phyloP scores from a whole-genome alignment of 805 yeast species.

The Schwanniomyces polymorphus region DNA sequence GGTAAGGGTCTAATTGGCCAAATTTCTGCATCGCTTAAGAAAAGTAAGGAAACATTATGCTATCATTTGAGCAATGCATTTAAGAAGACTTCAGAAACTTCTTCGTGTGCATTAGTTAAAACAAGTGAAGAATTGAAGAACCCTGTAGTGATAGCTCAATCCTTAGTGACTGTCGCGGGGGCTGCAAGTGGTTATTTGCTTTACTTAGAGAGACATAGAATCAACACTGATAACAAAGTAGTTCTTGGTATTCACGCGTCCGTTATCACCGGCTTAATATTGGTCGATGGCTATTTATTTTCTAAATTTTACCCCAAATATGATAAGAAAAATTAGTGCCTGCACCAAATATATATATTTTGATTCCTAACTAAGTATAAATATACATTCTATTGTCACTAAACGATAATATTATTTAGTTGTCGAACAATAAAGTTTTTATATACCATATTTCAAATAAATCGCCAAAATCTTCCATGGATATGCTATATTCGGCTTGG shows the following conservation, averaged over 20 bases:
- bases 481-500: too few species aligned
- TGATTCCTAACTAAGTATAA: not conserved
- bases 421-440: not conserved
- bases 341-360: not conserved
- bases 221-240: constrained; percentile 43
- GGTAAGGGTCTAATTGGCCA: constrained; percentile 22
- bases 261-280: constrained; percentile 53
- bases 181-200: constrained; percentile 49
- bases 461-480: not conserved
- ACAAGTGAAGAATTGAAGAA: constrained; percentile 49
- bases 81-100: constrained; percentile 10
- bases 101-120: constrained; percentile 13
- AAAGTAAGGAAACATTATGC: not conserved
- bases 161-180: constrained; percentile 48
- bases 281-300: constrained; percentile 55
- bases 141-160: constrained; percentile 61
- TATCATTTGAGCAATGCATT: constrained; percentile 10
- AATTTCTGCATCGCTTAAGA: constrained; percentile 14
- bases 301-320: constrained; percentile 55
- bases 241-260: constrained; percentile 52
- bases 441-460: not conserved
- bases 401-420: not conserved
- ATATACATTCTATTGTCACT: not conserved
- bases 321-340: constrained; percentile 29
- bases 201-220: constrained; percentile 51